Percentiles rank a stretch among this genome's conserved stretches.
These are phyloP conservation scores for Camellia sinensis DNA, from an alignment of 148 eudicot species.

Conservation along the genomic window DNA sequence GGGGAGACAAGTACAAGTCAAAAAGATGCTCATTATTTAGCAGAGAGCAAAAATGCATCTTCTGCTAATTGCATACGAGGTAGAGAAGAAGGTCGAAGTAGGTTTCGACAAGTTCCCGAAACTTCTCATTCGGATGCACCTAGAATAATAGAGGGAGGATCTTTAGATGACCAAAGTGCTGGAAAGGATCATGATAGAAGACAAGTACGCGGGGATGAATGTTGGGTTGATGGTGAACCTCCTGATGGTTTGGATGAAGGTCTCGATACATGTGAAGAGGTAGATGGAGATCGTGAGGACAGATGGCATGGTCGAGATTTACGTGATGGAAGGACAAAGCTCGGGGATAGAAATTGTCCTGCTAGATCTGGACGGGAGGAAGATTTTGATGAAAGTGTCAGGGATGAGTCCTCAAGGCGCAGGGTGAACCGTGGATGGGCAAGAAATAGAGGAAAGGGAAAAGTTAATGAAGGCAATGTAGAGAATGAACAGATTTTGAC, in stretches of 20 bases:
- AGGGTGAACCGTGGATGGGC: conserved; percentile 45
- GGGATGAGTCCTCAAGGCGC: conserved; percentile 61
- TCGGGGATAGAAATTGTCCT: conserved; percentile 41
- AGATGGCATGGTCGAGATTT: conserved; percentile 47
- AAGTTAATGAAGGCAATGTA: conserved; percentile 39
- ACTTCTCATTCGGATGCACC: conserved; percentile 53
- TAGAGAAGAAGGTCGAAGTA: conserved; percentile 70
- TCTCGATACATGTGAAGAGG: conserved; percentile 35
- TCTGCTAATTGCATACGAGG: conserved; percentile 35
- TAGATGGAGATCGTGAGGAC: conserved; percentile 50
- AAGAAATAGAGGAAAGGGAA: conserved; percentile 53
- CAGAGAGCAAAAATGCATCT: conserved; percentile 52
- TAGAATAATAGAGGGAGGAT: conserved; percentile 49
- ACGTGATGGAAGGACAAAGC: conserved; percentile 49
- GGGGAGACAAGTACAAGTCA: conserved; percentile 60
- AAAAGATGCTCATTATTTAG: conserved; percentile 47
- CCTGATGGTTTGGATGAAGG: conserved; percentile 42
- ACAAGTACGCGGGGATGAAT: conserved; percentile 41
- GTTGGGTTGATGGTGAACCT: conserved; percentile 37
- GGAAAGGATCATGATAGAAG: conserved; percentile 51
- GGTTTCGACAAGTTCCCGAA: conserved; percentile 53
- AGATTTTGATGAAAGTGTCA: conserved; percentile 49
- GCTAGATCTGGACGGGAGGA: conserved; percentile 53
- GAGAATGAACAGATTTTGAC: conserved; percentile 55
- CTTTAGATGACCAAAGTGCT: conserved; percentile 37